Evolutionary conservation across 1,284 basidiomycete species (phyloP).

Genomic region (Dichomitus squalens): DNA sequence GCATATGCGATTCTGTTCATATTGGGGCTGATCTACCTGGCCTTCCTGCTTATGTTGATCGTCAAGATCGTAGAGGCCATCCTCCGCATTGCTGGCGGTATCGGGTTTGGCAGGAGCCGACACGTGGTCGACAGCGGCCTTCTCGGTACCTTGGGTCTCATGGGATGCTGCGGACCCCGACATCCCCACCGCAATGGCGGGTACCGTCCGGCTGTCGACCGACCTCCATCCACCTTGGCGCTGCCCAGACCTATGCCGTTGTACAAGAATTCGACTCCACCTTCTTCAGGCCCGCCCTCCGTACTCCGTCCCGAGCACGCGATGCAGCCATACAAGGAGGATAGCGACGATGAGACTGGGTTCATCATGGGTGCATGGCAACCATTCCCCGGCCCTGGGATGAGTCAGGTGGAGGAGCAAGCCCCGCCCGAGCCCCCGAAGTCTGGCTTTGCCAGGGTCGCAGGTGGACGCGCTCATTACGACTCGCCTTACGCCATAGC

Average conservation of each 20-base stretch:
- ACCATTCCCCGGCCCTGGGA: conserved; percentile 60
- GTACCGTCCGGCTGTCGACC: conserved; percentile 23
- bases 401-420: conserved; percentile 45
- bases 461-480: conserved; percentile 77
- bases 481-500: conserved; percentile 78
- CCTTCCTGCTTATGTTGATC: conserved; percentile 78
- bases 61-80: conserved; percentile 85
- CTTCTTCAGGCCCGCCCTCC: conserved; percentile 64
- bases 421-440: conserved; percentile 39
- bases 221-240: conserved; percentile 32
- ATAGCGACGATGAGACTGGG: conserved; percentile 76
- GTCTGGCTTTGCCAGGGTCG: conserved; percentile 77
- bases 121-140: conserved; percentile 84
- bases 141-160: conserved; percentile 76
- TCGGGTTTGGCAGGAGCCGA: conserved; percentile 85
- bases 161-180: conserved; percentile 73
- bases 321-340: conserved; percentile 73
- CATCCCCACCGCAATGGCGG: conserved; percentile 41
- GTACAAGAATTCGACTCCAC: conserved; percentile 39
- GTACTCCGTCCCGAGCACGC: conserved; percentile 79
- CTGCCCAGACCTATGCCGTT: conserved; percentile 30
- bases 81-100: conserved; percentile 76
- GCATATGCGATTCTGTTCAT: conserved; percentile 91
- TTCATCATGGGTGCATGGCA: conserved; percentile 88
- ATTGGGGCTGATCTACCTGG: conserved; percentile 83